Evolutionary conservation across 164 flowering plant genomes (phyloP).

Genomic region (Sextonia rubra): DNA sequence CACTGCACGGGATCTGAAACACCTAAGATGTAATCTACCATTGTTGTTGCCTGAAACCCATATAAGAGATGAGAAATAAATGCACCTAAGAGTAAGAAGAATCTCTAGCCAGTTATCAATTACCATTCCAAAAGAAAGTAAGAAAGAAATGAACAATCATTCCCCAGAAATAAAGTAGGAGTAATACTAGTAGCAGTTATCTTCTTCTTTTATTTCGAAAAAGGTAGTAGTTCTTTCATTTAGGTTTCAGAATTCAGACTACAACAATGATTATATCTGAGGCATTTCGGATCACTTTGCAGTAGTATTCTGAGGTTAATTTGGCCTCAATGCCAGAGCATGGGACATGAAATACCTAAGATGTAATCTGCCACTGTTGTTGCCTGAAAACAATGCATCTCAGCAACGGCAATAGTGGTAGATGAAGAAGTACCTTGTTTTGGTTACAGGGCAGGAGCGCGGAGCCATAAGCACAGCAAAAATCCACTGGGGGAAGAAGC

Average conservation of each 20-base stretch:
- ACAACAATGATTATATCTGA: too few species aligned
- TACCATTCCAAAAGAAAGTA: neutral
- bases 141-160: neutral
- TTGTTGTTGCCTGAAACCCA: constrained; percentile 27
- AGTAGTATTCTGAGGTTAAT: too few species aligned
- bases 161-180: too few species aligned
- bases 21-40: constrained; percentile 87
- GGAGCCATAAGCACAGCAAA: constrained; percentile 88
- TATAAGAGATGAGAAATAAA: neutral
- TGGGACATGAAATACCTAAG: constrained; percentile 80
- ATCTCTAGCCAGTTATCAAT: neutral
- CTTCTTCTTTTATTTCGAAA: too few species aligned
- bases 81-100: too few species aligned
- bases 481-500: constrained; percentile 74
- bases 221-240: too few species aligned
- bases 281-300: too few species aligned
- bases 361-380: constrained; percentile 80
- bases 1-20: constrained; percentile 87
- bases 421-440: constrained; percentile 45
- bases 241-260: too few species aligned
- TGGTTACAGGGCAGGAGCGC: constrained; percentile 67
- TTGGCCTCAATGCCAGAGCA: constrained; percentile 68
- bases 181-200: too few species aligned
- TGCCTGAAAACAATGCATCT: neutral
- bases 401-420: too few species aligned